phyloP scores from a whole-genome alignment of 768 basidiomycete genomes.

The Leccinellum albellum region DNA sequence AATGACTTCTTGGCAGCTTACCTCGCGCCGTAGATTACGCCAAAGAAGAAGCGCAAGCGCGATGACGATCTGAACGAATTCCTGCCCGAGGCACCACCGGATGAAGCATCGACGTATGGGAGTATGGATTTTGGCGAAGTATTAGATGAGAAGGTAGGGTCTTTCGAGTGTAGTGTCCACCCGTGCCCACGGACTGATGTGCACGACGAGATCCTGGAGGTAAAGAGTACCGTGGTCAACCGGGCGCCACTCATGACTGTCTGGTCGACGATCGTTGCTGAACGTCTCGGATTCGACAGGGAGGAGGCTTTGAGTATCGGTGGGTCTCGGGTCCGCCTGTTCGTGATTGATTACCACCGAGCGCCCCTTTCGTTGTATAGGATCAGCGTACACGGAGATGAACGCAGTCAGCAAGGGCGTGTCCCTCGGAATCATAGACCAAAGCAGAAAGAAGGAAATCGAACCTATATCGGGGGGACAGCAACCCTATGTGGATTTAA shows the following conservation, averaged over 20 bases:
- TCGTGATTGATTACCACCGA: background rate
- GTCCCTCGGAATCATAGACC: slow-evolving; percentile 72
- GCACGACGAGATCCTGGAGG: slow-evolving; percentile 47
- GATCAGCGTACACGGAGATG: slow-evolving; percentile 91
- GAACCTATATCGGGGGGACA: slow-evolving; percentile 55
- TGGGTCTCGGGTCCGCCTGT: slow-evolving; percentile 28
- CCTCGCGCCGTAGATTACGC: slow-evolving; percentile 37
- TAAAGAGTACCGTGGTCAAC: slow-evolving; percentile 70
- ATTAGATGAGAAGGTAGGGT: slow-evolving; percentile 60
- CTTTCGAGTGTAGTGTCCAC: background rate
- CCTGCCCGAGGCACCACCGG: slow-evolving; percentile 47
- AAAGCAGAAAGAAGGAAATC: slow-evolving; percentile 48
- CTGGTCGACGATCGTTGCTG: slow-evolving; percentile 86
- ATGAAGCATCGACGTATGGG: slow-evolving; percentile 49
- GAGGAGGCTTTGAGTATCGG: slow-evolving; percentile 93
- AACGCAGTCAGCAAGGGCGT: slow-evolving; percentile 85
- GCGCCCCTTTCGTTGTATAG: slow-evolving; percentile 36
- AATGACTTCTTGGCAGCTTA: background rate
- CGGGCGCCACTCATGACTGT: slow-evolving; percentile 94
- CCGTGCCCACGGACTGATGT: slow-evolving; percentile 3
- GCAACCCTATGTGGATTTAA: slow-evolving; percentile 83
- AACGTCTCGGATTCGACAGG: slow-evolving; percentile 78
- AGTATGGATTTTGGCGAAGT: slow-evolving; percentile 72
- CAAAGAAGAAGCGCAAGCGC: slow-evolving; percentile 49
- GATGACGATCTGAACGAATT: slow-evolving; percentile 51